Conservation (phyloP, 1,139 yeast genomes). For the Zygoascus hellenicus region DNA sequence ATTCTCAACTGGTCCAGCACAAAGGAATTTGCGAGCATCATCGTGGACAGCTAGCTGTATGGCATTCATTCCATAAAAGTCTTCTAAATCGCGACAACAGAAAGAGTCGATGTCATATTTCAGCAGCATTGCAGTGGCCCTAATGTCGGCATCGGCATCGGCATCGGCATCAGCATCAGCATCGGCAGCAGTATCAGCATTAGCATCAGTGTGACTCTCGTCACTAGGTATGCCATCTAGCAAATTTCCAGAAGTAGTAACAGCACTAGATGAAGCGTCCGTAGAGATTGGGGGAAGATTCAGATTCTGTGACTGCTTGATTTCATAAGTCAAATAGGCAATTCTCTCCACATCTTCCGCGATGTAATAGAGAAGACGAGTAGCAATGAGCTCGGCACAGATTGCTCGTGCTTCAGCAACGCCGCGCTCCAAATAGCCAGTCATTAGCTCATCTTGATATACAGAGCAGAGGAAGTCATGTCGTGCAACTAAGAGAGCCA, state of each 20-base stretch:
- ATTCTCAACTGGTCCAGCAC: conserved; percentile 27
- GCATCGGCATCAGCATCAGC: not conserved
- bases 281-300: not conserved
- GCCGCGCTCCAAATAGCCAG: conserved; percentile 21
- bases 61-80: conserved; percentile 17
- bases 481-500: conserved; percentile 29
- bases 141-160: not conserved
- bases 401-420: conserved; percentile 29
- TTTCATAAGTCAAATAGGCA: conserved; percentile 27
- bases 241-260: too few species aligned
- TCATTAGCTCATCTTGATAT: conserved; percentile 25
- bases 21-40: conserved; percentile 26
- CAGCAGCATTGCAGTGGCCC: not conserved
- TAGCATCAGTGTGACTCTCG: too few species aligned
- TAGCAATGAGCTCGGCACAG: conserved; percentile 30
- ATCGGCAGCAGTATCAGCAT: not conserved
- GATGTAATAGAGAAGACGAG: conserved; percentile 25
- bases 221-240: too few species aligned
- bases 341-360: conserved; percentile 25
- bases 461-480: conserved; percentile 24
- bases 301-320: conserved; percentile 1
- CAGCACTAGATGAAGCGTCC: not conserved
- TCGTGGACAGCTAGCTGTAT: conserved; percentile 29
- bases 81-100: conserved; percentile 8
- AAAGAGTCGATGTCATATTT: conserved; percentile 4